Base-by-base conservation (phyloP, 2,329 filamentous ascomycete species). In the Venturia asperata region DNA sequence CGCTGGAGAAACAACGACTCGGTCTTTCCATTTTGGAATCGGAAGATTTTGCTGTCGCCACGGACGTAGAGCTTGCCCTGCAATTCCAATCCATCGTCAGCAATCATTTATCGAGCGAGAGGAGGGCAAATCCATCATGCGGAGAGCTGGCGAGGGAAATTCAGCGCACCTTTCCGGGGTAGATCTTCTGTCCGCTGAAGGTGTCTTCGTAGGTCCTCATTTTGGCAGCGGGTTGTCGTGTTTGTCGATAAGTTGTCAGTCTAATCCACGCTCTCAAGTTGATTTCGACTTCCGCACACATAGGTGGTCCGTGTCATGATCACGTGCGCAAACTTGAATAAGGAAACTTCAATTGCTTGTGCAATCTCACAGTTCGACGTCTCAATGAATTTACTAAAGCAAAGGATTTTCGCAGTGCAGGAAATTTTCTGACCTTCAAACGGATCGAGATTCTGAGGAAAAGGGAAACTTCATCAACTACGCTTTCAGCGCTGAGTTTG, bases 31-130 rank as follows among this genome's bases (percentile, higher is more conserved):
- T 96, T 97, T 84, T 96, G 92, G 90, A 99, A 99, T 80, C 94
- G 92, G 90, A 99, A 99, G 86, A 97, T 88, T 87, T 97, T 99
- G 92, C 90, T 96, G 87, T 99, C 94, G 79, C 93, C 92, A 82
- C 94, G 92, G 87, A 99, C 85, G 85, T 93, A 99, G 85, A 99
- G 90, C 87, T 97, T 97, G 85, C 94, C 94, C 94, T 97, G 79
- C 77, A 76, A 70, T 66, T 67, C 69, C 65, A 71, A 74, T 73
- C 73, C 60, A 61, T 61, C 4, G 21, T 39, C 39, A 34, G 42
- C 52, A 37, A 58, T 58, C 30, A n/a, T 37, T 19, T 58, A 58
- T 37, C 30, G 30, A 37, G 15, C 37, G 43, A 55, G 63, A 34
- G 30, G 17, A 17, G 34, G 21, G 34, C n/a, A 37, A 37, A 24